A percentile compares a stretch with the other conserved stretches of the same genome.
phyloP scores from a whole-genome alignment of 2,329 filamentous ascomycete genomes.

The Pseudopyricularia cyperi region DNA sequence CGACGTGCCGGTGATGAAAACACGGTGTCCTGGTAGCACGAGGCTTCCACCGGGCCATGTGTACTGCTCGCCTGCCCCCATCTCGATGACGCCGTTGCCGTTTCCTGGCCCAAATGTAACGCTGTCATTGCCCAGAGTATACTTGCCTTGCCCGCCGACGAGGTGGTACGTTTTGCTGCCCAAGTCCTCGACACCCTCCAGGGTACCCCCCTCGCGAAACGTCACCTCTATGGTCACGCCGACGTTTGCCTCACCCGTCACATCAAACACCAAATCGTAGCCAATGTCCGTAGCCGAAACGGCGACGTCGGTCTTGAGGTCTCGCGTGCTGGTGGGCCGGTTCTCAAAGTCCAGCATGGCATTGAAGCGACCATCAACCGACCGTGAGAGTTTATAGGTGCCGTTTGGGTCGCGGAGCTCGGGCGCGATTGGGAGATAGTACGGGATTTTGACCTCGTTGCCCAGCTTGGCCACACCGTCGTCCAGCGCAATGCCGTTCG shows the following conservation, averaged over 20 bases:
- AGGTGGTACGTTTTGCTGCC: background rate
- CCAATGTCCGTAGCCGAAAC: background rate
- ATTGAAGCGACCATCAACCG: slow-evolving; percentile 1
- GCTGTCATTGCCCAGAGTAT: background rate
- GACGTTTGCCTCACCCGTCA: background rate
- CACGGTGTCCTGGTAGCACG: background rate
- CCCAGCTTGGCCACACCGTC: background rate
- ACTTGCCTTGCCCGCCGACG: background rate
- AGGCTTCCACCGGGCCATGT: background rate
- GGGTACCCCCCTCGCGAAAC: background rate
- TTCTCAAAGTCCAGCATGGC: background rate
- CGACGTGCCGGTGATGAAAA: background rate
- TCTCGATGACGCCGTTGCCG: background rate
- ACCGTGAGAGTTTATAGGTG: background rate
- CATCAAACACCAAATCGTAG: background rate
- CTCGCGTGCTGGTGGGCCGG: background rate
- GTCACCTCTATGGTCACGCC: background rate
- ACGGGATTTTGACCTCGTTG: slow-evolving; percentile 1
- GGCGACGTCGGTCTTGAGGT: slow-evolving; percentile 1
- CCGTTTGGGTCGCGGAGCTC: background rate
- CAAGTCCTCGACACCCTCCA: background rate
- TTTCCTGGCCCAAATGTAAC: background rate
- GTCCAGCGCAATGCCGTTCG: background rate
- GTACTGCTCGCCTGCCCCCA: background rate
- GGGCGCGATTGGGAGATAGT: slow-evolving; percentile 1